Evolutionary conservation across 2,329 filamentous ascomycete species (phyloP).

Genomic region (Pseudocercospora musae): DNA sequence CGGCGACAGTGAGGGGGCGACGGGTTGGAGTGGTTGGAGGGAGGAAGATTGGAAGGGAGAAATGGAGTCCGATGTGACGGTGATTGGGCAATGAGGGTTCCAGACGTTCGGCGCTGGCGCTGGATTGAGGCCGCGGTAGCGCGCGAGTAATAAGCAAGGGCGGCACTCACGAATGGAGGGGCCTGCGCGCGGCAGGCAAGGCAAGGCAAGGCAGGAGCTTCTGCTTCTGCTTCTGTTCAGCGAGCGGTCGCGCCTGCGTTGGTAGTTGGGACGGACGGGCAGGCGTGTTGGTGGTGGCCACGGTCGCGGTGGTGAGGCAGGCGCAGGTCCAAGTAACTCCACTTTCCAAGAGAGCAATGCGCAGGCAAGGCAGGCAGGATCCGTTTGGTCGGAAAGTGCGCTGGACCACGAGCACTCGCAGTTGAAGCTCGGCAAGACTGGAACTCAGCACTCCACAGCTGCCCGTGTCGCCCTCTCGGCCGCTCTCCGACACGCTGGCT

Average conservation of each 20-base stretch:
- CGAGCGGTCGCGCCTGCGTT: not conserved
- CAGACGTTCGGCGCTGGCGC: conserved; percentile 6
- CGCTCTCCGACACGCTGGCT: not conserved
- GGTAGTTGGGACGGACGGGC: no score
- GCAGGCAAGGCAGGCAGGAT: no score
- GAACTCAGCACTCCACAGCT: not conserved
- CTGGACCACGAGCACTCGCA: not conserved
- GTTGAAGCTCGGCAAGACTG: no score
- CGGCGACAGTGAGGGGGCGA: conserved; percentile 6
- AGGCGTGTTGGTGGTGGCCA: not conserved
- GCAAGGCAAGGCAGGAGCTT: no score
- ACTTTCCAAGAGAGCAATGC: not conserved
- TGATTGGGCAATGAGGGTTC: conserved; percentile 7
- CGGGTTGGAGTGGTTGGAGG: not conserved
- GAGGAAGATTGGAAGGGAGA: conserved; percentile 7
- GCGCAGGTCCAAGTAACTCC: not conserved
- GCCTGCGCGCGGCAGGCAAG: conserved; percentile 3
- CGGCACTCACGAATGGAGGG: conserved; percentile 8
- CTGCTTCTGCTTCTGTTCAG: no score
- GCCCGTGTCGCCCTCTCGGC: not conserved
- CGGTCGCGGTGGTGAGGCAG: no score
- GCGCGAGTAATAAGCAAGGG: conserved; percentile 10
- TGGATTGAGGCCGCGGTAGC: conserved; percentile 4
- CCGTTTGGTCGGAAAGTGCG: not conserved
- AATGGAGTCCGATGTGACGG: conserved; percentile 15